Evolutionary conservation across 805 yeast species (phyloP).

Genomic region (Saccharomycopsis synnaedendra): DNA sequence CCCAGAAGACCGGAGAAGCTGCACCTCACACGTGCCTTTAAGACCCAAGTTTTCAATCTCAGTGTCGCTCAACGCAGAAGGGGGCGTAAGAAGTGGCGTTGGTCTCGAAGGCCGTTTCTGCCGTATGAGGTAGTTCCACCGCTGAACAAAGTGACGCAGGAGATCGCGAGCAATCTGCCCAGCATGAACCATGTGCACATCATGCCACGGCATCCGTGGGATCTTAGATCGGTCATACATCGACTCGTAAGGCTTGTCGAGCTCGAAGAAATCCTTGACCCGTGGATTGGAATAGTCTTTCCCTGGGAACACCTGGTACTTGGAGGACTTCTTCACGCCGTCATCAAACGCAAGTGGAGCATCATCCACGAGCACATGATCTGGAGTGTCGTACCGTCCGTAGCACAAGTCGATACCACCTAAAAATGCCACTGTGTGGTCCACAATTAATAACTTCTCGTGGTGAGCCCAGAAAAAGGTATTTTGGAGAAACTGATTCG

Average conservation of each 20-base stretch:
- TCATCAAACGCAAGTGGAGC: conserved; percentile 27
- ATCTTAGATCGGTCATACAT: conserved; percentile 73
- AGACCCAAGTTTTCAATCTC: conserved; percentile 49
- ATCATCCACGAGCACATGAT: conserved; percentile 83
- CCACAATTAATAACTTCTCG: conserved; percentile 81
- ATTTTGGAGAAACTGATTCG: conserved; percentile 86
- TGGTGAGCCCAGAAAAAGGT: conserved; percentile 99
- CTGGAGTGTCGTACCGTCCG: conserved; percentile 95
- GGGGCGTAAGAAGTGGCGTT: conserved; percentile 88
- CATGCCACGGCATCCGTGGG: conserved; percentile 99
- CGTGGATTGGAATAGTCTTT: conserved; percentile 96
- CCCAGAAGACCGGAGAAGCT: conserved; percentile 79
- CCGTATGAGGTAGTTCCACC: conserved; percentile 91
- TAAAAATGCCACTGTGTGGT: conserved; percentile 76
- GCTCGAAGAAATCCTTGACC: conserved; percentile 69
- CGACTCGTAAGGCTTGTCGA: conserved; percentile 81
- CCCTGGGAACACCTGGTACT: conserved; percentile 72
- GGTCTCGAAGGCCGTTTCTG: conserved; percentile 91
- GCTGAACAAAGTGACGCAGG: conserved; percentile 88
- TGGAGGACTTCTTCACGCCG: conserved; percentile 9
- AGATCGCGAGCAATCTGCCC: conserved; percentile 93
- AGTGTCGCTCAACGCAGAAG: conserved; percentile 69
- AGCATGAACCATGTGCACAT: conserved; percentile 88
- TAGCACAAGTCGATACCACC: conserved; percentile 96
- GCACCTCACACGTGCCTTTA: conserved; percentile 86